Evolutionary conservation across 768 basidiomycete genomes (phyloP).

Genomic region (Pleurotus citrinopileatus): DNA sequence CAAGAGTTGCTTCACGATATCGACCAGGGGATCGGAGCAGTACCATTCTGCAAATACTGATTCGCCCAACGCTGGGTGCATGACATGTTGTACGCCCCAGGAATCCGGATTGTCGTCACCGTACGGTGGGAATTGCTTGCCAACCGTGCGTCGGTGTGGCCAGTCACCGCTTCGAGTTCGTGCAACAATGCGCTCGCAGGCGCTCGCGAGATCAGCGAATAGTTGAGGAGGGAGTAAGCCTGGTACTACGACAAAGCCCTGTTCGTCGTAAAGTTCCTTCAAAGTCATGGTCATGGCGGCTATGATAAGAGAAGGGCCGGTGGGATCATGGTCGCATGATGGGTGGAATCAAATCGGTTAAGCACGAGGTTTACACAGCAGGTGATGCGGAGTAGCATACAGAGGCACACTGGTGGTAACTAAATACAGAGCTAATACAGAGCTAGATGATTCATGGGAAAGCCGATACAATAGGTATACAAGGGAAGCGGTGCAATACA

Average conservation of each 20-base stretch:
- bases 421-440: no score
- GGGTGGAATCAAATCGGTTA: no score
- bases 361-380: no score
- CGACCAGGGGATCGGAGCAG: constrained; percentile 47
- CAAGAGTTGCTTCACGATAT: constrained; percentile 43
- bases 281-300: constrained; percentile 22
- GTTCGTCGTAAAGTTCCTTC: constrained; percentile 52
- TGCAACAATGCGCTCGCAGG: constrained; percentile 47
- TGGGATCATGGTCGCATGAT: no score
- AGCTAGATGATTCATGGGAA: no score
- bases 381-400: no score
- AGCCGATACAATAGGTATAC: no score
- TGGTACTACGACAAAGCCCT: constrained; percentile 66
- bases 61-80: constrained; percentile 72
- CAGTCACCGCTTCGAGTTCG: constrained; percentile 60
- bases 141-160: constrained; percentile 68
- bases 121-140: constrained; percentile 78
- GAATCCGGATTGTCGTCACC: constrained; percentile 58
- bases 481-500: no score
- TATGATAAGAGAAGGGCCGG: not conserved
- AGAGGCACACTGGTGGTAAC: no score
- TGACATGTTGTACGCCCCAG: constrained; percentile 81
- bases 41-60: constrained; percentile 66
- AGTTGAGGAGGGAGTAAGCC: constrained; percentile 45
- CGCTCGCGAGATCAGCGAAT: constrained; percentile 38